Conservation (phyloP, 176 grass and related monocot genomes). For the Aegilops umbellulata region DNA sequence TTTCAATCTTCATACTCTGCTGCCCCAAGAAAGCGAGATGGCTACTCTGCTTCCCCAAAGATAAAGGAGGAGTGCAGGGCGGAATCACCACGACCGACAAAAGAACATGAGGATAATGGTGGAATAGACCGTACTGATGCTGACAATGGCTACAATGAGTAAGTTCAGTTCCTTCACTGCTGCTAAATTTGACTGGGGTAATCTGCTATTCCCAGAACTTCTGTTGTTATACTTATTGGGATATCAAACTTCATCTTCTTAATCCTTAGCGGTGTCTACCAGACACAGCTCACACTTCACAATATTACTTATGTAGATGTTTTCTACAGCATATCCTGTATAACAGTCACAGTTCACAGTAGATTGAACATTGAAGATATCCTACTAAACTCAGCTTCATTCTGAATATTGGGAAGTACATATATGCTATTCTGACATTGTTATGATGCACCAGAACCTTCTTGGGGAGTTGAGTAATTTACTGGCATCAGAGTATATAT, state of each 20-base stretch:
- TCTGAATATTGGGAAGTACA: not conserved
- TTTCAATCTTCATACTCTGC: slow-evolving; percentile 7
- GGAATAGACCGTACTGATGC: not conserved
- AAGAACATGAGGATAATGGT: not conserved
- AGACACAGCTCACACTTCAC: not conserved
- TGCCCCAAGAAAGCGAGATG: slow-evolving; percentile 11
- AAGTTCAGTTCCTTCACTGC: not conserved
- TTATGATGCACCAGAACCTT: not conserved
- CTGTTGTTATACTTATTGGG: not conserved
- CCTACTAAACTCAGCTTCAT: slow-evolving; percentile 1
- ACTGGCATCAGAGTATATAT: slow-evolving; percentile 4
- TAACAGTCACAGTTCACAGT: too few species aligned
- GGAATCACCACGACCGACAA: not conserved
- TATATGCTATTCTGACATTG: not conserved
- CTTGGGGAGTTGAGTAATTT: not conserved
- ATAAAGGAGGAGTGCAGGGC: not conserved
- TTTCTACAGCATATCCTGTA: not conserved
- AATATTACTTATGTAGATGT: not conserved
- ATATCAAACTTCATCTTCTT: not conserved
- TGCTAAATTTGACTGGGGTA: not conserved
- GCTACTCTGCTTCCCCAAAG: not conserved
- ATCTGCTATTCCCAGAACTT: not conserved
- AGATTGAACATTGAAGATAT: not conserved
- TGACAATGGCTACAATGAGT: slow-evolving; percentile 4
- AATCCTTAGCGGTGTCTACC: not conserved